Evolutionary conservation across 352 stramenopile species (phyloP).

Genomic region (Proteromonas lacertae): DNA sequence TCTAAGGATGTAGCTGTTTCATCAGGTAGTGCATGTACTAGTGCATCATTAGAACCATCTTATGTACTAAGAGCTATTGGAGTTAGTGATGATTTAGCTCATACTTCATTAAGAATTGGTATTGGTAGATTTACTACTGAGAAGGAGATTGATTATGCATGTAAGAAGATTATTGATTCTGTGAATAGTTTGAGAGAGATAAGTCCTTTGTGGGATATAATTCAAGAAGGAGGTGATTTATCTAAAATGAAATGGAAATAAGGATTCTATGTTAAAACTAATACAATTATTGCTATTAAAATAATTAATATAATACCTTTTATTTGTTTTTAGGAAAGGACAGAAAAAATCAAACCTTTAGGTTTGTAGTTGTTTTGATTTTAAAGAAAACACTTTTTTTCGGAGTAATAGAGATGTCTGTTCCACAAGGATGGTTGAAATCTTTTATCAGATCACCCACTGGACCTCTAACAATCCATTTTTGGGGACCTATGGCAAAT

Average conservation of each 20-base stretch:
- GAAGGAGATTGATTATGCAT: constrained; percentile 74
- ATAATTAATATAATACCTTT: too few relatives aligned
- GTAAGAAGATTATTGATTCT: constrained; percentile 50
- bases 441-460: too few relatives aligned
- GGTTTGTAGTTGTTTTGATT: too few relatives aligned
- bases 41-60: constrained; percentile 75
- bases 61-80: constrained; percentile 92
- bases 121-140: constrained; percentile 84
- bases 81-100: constrained; percentile 84
- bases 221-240: constrained; percentile 97
- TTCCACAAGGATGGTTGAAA: too few relatives aligned
- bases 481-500: too few relatives aligned
- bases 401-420: too few relatives aligned
- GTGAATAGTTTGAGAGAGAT: constrained; percentile 56
- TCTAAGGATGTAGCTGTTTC: constrained; percentile 91
- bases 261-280: too few relatives aligned
- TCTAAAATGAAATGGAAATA: constrained; percentile 96
- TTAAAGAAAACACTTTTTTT: too few relatives aligned
- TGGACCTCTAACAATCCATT: too few relatives aligned
- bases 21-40: constrained; percentile 75
- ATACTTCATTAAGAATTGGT: constrained; percentile 84
- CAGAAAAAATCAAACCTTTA: too few relatives aligned
- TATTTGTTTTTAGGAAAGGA: too few relatives aligned
- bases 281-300: too few relatives aligned
- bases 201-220: constrained; percentile 96